Evolutionary conservation across 495 filamentous ascomycete genomes (phyloP).

Genomic region (Penicillium macrosclerotiorum): DNA sequence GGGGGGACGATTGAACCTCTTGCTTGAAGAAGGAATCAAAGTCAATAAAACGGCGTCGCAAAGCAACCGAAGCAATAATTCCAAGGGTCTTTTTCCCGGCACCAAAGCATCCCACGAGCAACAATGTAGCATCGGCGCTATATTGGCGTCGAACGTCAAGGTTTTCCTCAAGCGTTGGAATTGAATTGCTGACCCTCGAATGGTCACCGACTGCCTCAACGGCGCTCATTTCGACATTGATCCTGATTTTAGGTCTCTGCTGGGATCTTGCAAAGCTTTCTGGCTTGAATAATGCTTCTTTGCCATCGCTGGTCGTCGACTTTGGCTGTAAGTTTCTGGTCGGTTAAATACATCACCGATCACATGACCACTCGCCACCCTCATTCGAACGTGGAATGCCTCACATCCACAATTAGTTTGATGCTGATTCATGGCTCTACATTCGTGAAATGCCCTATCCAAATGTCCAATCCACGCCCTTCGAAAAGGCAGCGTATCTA

Average conservation of each 20-base stretch:
- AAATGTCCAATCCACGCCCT: conserved; percentile 12
- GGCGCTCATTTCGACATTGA: conserved; percentile 6
- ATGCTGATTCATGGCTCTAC: not conserved
- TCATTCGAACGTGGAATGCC: not conserved
- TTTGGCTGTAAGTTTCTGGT: not conserved
- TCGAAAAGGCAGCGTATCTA: conserved; percentile 51
- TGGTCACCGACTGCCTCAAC: not conserved
- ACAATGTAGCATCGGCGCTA: conserved; percentile 53
- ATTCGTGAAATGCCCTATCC: not conserved
- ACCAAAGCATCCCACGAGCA: conserved; percentile 67
- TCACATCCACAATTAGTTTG: not conserved
- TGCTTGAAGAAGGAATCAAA: conserved; percentile 63
- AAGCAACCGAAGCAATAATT: conserved; percentile 67
- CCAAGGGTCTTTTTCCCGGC: conserved; percentile 69
- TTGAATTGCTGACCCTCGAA: not conserved
- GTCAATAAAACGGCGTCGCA: conserved; percentile 63
- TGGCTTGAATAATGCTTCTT: no score
- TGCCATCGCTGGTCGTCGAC: not conserved
- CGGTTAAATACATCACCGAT: conserved; percentile 18
- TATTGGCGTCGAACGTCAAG: conserved; percentile 14
- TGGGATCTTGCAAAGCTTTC: not conserved
- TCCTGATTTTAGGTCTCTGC: not conserved
- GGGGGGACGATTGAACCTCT: conserved; percentile 52
- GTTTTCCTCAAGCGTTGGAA: not conserved
- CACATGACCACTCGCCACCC: conserved; percentile 12